Evolutionary conservation across 495 filamentous ascomycete species (phyloP), one percentile per base, ranked within the genome.

Genomic region (Trichoderma orchidacearum): DNA sequence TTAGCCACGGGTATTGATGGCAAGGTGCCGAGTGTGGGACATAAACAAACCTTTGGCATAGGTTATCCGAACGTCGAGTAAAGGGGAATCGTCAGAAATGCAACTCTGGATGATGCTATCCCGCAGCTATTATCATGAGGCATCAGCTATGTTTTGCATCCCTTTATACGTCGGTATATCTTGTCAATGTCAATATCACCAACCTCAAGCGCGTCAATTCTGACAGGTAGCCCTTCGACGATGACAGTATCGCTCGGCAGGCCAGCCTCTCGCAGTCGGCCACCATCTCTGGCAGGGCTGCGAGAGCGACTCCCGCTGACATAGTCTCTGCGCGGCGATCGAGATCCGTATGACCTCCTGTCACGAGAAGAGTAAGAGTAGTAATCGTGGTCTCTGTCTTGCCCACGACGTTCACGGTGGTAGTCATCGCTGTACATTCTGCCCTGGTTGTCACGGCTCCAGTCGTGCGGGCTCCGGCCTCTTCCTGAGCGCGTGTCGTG

Each of bases 361-460:
- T 61, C 57, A 17, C 52, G 63, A 41, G 57, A 41, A 29, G 56
- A 53, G 34, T 36, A 38, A 17, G 56, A 61, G 3, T 45, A 27
- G 51, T 30, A 4, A 57, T 82, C 80, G 27, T 72, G 70, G 55
- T 83, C 80, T 29, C 80, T 71, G 61, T 83, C 80, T 52, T 71
- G 67, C 55, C 83, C 83, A 34, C 59, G 57, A 45, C 61, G 56
- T 66, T 64, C 56, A 41, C 53, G 18, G 51, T 32, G 51, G 27
- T 53, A 53, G 21, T 48, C 18, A 18, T 52, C 56, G 41, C 35
- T 50, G 30, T 35, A 52, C 56, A 30, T 35, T 17, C 45, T 25
- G 56, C 30, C 45, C 18, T 55, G 53, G 23, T 34, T 27, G 32
- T 55, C 53, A 34, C 23, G 30, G 31, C 51, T 48, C 41, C 41